These are phyloP conservation scores for Sporothrix inflata DNA, from an alignment of 2,329 filamentous ascomycete genomes.

Conservation along the genomic window DNA sequence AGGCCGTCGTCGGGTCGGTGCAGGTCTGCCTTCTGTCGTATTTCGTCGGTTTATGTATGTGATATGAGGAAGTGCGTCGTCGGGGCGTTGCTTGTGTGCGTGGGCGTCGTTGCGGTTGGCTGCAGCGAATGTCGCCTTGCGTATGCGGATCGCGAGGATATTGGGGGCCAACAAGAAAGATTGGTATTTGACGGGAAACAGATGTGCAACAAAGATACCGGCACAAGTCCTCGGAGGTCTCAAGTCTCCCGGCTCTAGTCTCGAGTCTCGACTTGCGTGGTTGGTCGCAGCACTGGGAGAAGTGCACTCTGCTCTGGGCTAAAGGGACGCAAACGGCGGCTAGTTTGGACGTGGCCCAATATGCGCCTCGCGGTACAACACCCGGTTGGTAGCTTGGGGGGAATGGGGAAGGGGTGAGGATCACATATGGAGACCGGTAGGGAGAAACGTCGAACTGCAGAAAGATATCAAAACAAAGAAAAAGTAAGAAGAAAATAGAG, in stretches of 20 bases:
- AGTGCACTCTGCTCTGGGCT: neutral
- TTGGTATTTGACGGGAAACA: neutral
- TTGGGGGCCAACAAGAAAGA: neutral
- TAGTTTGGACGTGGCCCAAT: neutral
- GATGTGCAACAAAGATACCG: neutral
- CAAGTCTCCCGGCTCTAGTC: neutral
- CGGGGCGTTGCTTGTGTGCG: neutral
- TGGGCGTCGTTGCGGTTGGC: neutral
- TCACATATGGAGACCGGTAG: neutral
- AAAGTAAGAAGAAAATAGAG: neutral
- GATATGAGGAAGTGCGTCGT: neutral
- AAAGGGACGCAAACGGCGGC: neutral
- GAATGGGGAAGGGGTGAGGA: neutral
- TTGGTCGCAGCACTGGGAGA: neutral
- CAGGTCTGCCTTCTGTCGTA: constrained; percentile 1
- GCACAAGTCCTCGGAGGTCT: neutral
- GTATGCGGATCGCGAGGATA: neutral
- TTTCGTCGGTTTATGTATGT: neutral
- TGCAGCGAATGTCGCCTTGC: neutral
- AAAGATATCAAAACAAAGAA: neutral
- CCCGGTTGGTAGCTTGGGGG: neutral
- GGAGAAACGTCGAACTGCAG: neutral
- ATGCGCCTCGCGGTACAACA: neutral
- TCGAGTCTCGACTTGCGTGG: neutral
- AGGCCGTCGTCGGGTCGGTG: neutral